Evolutionary conservation across 108 stramenopile genomes (phyloP).

Genomic region (Conticribra weissflogii): DNA sequence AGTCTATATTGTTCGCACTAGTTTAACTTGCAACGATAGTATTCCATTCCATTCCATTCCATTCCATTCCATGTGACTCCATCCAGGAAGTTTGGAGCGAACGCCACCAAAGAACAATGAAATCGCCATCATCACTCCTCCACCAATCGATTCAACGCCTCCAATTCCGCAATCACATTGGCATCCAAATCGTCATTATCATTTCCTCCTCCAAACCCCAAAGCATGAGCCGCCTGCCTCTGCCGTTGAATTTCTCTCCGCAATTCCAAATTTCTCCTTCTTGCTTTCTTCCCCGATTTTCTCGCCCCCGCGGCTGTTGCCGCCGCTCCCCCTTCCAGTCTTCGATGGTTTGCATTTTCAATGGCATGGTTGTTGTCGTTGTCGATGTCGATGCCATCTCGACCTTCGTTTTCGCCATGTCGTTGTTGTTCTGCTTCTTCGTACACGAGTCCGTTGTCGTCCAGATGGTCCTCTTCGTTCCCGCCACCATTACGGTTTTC

Average conservation of each 20-base stretch:
- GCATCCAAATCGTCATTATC: conserved; percentile 29
- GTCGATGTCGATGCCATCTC: no score
- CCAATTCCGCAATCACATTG: conserved; percentile 18
- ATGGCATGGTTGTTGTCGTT: conserved; percentile 19
- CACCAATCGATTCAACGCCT: conserved; percentile 55
- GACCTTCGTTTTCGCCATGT: no score
- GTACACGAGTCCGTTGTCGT: neutral
- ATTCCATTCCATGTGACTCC: no score
- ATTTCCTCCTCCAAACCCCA: conserved; percentile 62
- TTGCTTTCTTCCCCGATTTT: conserved; percentile 72
- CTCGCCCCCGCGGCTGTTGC: conserved; percentile 28
- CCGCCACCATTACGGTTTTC: conserved; percentile 18
- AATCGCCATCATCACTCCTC: no score
- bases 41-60: no score
- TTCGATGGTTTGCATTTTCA: conserved; percentile 21
- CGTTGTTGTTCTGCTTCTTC: neutral
- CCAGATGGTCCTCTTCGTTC: neutral
- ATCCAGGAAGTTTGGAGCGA: no score
- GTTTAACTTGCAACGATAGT: no score
- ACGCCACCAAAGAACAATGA: no score
- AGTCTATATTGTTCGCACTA: no score
- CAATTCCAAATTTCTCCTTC: conserved; percentile 61
- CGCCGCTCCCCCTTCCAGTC: neutral
- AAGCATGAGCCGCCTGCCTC: conserved; percentile 73
- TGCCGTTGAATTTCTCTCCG: conserved; percentile 72